phyloP scores from a whole-genome alignment of 331 rosid genomes.

The Quercus phellos region DNA sequence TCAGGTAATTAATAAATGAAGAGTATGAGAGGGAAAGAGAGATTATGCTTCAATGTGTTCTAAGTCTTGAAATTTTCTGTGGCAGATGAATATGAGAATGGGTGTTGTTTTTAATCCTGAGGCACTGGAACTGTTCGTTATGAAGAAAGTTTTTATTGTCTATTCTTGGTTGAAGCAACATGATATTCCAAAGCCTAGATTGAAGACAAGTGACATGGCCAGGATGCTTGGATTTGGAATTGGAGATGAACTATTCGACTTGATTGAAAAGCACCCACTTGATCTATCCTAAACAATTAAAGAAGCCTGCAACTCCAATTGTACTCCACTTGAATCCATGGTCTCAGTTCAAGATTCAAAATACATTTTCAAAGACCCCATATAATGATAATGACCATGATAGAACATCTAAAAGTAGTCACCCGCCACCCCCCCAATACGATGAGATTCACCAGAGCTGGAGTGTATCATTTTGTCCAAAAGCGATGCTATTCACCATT shows the following conservation, averaged over 20 bases:
- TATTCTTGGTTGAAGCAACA: slow-evolving; percentile 84
- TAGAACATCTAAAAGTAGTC: not conserved
- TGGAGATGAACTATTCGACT: slow-evolving; percentile 75
- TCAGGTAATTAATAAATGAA: slow-evolving; percentile 50
- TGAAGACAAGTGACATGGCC: slow-evolving; percentile 83
- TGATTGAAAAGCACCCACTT: slow-evolving; percentile 59
- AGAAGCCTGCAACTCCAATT: not conserved
- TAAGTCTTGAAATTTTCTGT: slow-evolving; percentile 2
- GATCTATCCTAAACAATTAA: slow-evolving; percentile 23
- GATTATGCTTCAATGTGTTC: not conserved
- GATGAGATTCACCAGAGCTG: not conserved
- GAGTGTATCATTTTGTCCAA: not conserved
- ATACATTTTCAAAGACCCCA: not conserved
- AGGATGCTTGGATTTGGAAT: slow-evolving; percentile 92
- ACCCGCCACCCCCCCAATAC: not conserved
- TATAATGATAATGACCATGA: not conserved
- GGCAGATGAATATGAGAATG: slow-evolving; percentile 86
- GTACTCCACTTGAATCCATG: not conserved
- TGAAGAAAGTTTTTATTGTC: slow-evolving; percentile 76
- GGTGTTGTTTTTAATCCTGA: slow-evolving; percentile 93
- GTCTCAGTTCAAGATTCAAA: not conserved
- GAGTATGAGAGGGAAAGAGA: not conserved
- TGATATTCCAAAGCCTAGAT: slow-evolving; percentile 64
- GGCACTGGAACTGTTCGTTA: slow-evolving; percentile 75
- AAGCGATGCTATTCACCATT: not conserved